Evolutionary conservation across 306 rosid species (phyloP).

Genomic region (Pterocarpus santalinus): DNA sequence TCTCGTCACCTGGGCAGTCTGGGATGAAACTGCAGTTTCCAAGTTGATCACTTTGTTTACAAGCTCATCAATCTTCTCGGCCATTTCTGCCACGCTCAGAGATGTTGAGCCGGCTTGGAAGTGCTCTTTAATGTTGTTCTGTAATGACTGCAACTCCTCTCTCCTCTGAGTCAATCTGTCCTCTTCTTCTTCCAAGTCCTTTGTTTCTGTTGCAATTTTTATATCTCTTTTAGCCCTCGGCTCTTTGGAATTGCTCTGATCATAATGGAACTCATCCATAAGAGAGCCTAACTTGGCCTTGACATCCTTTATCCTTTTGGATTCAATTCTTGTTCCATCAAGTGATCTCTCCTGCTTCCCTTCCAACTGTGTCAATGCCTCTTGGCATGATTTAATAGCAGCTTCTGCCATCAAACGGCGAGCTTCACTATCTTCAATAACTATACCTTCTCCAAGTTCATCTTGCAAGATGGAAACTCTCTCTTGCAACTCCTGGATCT

Average conservation of each 20-base stretch:
- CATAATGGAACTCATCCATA: constrained; percentile 57
- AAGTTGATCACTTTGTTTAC: constrained; percentile 79
- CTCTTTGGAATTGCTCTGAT: constrained; percentile 40
- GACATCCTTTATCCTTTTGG: constrained; percentile 61
- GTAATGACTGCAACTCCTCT: constrained; percentile 58
- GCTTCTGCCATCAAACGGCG: constrained; percentile 88
- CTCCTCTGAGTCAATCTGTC: constrained; percentile 47
- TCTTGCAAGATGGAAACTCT: constrained; percentile 77
- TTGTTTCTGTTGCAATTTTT: constrained; percentile 22
- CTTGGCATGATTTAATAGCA: constrained; percentile 86
- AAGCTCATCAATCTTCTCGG: constrained; percentile 85
- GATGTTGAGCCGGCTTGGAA: constrained; percentile 59
- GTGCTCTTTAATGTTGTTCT: constrained; percentile 65
- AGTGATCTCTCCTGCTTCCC: constrained; percentile 69
- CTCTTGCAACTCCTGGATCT: constrained; percentile 78
- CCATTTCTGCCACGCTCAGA: constrained; percentile 78
- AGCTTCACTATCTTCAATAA: constrained; percentile 85
- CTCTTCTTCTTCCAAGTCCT: constrained; percentile 46
- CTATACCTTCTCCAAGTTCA: constrained; percentile 81
- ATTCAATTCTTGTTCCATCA: constrained; percentile 70
- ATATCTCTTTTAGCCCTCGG: constrained; percentile 42
- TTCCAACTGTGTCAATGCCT: constrained; percentile 66
- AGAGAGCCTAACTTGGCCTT: constrained; percentile 66
- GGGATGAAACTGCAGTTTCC: constrained; percentile 83
- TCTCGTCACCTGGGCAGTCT: constrained; percentile 72